Base-by-base conservation (phyloP, 441 rosid species). In the Erodium texanum region DNA sequence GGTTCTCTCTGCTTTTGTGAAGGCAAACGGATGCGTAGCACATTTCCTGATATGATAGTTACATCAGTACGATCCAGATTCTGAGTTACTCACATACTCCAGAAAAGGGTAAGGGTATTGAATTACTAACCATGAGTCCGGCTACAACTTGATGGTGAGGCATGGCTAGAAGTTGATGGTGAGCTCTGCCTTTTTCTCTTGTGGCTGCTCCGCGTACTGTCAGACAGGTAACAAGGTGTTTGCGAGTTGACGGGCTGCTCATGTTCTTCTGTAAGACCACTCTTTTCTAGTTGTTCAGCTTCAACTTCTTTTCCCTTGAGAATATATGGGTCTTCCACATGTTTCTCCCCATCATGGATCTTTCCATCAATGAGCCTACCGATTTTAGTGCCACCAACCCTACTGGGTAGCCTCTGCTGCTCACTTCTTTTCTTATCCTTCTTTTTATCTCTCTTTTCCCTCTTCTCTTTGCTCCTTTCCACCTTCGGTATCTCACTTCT, bases 221-320 rank as follows among this genome's bases (percentile, higher is more conserved):
- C 92, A 34, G 96, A 86, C 3, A 79, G 32, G 66, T 79, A 81
- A 15, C 83, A 79, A 6, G 68, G 20, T 38, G 38, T 71, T 58
- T 65, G 77, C 6, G 45, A 45, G 24, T 59, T 50, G 45, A 76
- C 24, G 24, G 92, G 87, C 5, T 65, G 78, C 1, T 65, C 86
- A 36, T 83, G 93, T 72, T 93, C 99, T 66, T 85, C 96, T 0
- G 93, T 85, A 29, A 93, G 62, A 61, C 69, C 85, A 81, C 90
- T 85, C 73, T 73, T 82, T 73, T 82, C 86, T 71, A 71, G 69
- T 5, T 73, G 78, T 34, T 82, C 93, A 0, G 76, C 73, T 62
- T 80, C 89, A 43, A 65, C 77, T 0, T 78, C 81, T 14, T 65
- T 36, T 18, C 61, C 64, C 62, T 70, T 68, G 7, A 71, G 36